These are phyloP conservation scores for Tilletia indica DNA, from an alignment of 1,284 basidiomycete species.

Conservation along the genomic window DNA sequence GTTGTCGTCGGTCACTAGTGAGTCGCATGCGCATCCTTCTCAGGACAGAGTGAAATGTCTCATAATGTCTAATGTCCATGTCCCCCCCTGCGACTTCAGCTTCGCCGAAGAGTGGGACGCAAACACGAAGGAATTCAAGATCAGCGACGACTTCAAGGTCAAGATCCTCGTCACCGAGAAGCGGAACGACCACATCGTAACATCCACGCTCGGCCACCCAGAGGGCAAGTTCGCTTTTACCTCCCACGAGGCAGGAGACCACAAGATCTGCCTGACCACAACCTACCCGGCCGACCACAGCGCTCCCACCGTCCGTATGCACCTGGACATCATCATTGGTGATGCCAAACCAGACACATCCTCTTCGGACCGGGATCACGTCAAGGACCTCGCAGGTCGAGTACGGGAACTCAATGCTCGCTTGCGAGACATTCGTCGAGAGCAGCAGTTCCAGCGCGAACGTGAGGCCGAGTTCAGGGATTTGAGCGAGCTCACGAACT, in stretches of 20 bases:
- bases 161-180: slow-evolving; percentile 77
- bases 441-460: slow-evolving; percentile 97
- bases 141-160: slow-evolving; percentile 79
- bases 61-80: neutral
- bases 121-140: slow-evolving; percentile 67
- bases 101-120: slow-evolving; percentile 87
- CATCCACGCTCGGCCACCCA: slow-evolving; percentile 80
- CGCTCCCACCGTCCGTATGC: slow-evolving; percentile 84
- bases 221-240: slow-evolving; percentile 96
- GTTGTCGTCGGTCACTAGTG: slow-evolving; percentile 77
- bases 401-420: slow-evolving; percentile 89
- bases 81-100: slow-evolving; percentile 61
- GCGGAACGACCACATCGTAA: slow-evolving; percentile 56
- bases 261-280: slow-evolving; percentile 83
- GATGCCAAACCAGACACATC: slow-evolving; percentile 70
- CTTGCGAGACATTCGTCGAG: slow-evolving; percentile 84
- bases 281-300: slow-evolving; percentile 67
- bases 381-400: slow-evolving; percentile 79
- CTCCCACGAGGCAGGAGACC: slow-evolving; percentile 91
- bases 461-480: slow-evolving; percentile 83
- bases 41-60: neutral
- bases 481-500: slow-evolving; percentile 82
- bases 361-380: slow-evolving; percentile 62
- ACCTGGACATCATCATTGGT: slow-evolving; percentile 90
- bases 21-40: neutral